Conservation (phyloP, 352 stramenopile species). For the Phytopythium montanum region DNA sequence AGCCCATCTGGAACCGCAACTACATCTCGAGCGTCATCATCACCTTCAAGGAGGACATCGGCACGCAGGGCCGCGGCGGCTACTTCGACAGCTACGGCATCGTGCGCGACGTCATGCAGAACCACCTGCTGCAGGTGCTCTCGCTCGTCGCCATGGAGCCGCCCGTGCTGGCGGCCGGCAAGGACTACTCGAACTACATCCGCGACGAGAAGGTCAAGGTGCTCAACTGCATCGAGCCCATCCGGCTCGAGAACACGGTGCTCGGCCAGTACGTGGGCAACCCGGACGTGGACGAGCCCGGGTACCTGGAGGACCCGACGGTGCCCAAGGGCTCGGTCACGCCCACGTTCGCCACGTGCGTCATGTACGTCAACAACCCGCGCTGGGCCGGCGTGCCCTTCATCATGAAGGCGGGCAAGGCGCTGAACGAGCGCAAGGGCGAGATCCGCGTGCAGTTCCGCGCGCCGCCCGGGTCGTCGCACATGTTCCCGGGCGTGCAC, state of each 20-base stretch:
- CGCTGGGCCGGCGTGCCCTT: slow-evolving; percentile 98
- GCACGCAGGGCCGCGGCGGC: slow-evolving; percentile 92
- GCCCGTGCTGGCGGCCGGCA: slow-evolving; percentile 78
- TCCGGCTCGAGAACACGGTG: slow-evolving; percentile 94
- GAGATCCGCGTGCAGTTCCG: slow-evolving; percentile 98
- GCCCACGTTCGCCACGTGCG: slow-evolving; percentile 89
- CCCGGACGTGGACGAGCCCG: slow-evolving; percentile 73
- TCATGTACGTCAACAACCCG: slow-evolving; percentile 94
- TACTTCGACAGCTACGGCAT: slow-evolving; percentile 99
- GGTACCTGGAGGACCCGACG: slow-evolving; percentile 95
- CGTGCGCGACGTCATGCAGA: slow-evolving; percentile 99
- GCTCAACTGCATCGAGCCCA: slow-evolving; percentile 93
- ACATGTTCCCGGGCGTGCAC: slow-evolving; percentile 89
- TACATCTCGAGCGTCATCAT: slow-evolving; percentile 96
- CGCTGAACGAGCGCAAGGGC: slow-evolving; percentile 96
- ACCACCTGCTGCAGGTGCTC: slow-evolving; percentile 98
- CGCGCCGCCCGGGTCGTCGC: slow-evolving; percentile 79
- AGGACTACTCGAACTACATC: slow-evolving; percentile 91
- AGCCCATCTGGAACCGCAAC: slow-evolving; percentile 96
- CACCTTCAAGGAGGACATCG: slow-evolving; percentile 98
- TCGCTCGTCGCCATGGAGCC: slow-evolving; percentile 97
- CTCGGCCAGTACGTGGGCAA: slow-evolving; percentile 95
- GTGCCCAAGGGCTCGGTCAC: slow-evolving; percentile 92
- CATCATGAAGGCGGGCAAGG: slow-evolving; percentile 99
- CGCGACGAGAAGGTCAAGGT: slow-evolving; percentile 98